phyloP scores from a whole-genome alignment of 106 monocot genomes.

The Amphibolis antarctica region DNA sequence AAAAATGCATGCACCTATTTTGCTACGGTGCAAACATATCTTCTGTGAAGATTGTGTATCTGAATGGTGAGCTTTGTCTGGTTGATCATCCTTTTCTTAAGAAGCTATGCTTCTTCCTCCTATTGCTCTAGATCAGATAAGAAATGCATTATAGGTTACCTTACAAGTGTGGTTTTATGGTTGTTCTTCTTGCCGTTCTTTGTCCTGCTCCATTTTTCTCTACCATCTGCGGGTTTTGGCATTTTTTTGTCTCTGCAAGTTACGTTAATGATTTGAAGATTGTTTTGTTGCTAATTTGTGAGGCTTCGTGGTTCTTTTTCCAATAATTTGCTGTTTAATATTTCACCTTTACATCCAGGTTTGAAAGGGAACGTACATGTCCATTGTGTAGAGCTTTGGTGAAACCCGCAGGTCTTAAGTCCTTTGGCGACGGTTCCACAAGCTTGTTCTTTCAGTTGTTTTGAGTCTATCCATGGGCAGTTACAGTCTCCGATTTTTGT shows the following conservation, averaged over 20 bases:
- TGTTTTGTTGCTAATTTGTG: no score
- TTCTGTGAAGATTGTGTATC: slow-evolving; percentile 97
- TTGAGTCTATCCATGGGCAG: slow-evolving; percentile 12
- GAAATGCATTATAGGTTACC: no score
- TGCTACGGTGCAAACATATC: slow-evolving; percentile 87
- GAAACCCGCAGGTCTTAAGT: slow-evolving; percentile 71
- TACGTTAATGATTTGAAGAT: no score
- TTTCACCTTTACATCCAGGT: slow-evolving; percentile 43
- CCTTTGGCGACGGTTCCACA: slow-evolving; percentile 83
- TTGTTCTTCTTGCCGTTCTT: no score
- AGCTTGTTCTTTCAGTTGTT: slow-evolving; percentile 92
- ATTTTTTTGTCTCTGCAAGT: no score
- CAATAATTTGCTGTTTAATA: no score
- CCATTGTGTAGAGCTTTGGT: slow-evolving; percentile 89
- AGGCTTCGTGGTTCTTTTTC: slow-evolving; percentile 1
- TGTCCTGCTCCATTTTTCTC: not conserved
- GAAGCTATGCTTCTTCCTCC: no score
- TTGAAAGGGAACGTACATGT: slow-evolving; percentile 87
- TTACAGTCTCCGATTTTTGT: no score
- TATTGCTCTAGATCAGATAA: not conserved
- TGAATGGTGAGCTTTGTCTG: slow-evolving; percentile 54
- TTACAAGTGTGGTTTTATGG: no score
- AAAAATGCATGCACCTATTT: slow-evolving; percentile 78
- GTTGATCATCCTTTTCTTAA: not conserved
- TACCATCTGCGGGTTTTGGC: no score